These are phyloP conservation scores for Kalanchoe fedtschenkoi DNA, from an alignment of 164 flowering plant genomes.

Conservation along the genomic window DNA sequence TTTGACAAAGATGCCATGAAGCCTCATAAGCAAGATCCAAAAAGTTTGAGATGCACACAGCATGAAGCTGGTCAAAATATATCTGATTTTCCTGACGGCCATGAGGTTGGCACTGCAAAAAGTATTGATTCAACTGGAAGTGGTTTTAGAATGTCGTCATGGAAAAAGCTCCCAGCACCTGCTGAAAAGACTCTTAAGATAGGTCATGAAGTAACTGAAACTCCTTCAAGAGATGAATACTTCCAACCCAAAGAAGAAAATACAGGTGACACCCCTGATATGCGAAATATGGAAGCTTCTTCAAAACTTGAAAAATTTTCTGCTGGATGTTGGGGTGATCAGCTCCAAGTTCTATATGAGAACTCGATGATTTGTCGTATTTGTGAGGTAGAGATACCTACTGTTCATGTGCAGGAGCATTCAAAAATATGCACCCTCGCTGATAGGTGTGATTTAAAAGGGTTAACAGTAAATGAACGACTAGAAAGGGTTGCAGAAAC, in stretches of 20 bases:
- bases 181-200: conserved; percentile 52
- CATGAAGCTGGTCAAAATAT: conserved; percentile 21
- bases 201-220: conserved; percentile 27
- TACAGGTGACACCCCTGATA: conserved; percentile 10
- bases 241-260: conserved; percentile 20
- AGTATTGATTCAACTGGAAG: conserved; percentile 55
- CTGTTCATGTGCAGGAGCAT: conserved; percentile 83
- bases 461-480: conserved; percentile 71
- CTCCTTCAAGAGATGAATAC: conserved; percentile 20
- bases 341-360: conserved; percentile 38
- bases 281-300: conserved; percentile 28
- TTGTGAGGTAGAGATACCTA: conserved; percentile 93
- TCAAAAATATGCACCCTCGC: conserved; percentile 91
- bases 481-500: conserved; percentile 84
- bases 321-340: conserved; percentile 45
- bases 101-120: conserved; percentile 54
- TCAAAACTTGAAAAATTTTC: conserved; percentile 20
- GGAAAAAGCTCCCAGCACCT: conserved; percentile 86
- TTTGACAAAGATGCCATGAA: background rate
- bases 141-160: conserved; percentile 78
- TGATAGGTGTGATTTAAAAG: conserved; percentile 91
- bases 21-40: background rate
- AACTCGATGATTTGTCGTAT: conserved; percentile 86
- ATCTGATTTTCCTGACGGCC: conserved; percentile 23
- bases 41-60: conserved; percentile 9